Evolutionary conservation across 306 rosid species (phyloP), one percentile per base, ranked within the genome.

Genomic region (Rosa multiflora): DNA sequence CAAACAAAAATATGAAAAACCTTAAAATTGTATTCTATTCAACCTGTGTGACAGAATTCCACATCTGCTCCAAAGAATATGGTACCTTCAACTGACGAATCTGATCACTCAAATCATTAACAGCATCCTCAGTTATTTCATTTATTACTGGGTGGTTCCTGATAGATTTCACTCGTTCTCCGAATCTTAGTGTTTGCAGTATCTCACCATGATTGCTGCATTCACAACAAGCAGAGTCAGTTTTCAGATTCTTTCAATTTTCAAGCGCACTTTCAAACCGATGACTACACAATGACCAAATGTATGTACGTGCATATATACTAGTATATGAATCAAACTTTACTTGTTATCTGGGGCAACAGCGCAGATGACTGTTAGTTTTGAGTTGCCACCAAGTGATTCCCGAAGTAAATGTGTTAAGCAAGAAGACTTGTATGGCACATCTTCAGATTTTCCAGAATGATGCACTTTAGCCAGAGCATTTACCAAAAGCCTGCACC

Each of bases 331-430:
- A 39, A 56, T 70, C 26, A 5, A 63, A 40, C 5, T 15, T 62
- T 49, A 15, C 99, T 77, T 90, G 88, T 87, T 83, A 79, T 96
- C 88, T 5, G 87, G 91, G 59, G 86, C 85, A 85, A 93, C 78
- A 64, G 96, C 91, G 71, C 98, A 96, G 47, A 93, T 88, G 53
- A 96, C 89, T 46, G 93, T 91, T 78, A 96, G 91, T 85, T 85
- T 96, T 61, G 96, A 89, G 87, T 93, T 96, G 81, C 98, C 98
- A 63, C 98, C 99, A 53, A 96, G 85, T 52, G 97, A 86, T 78
- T 93, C 99, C 68, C 81, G 83, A 64, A 95, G 78, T 79, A 95
- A 79, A 71, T 85, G 88, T 5, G 98, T 89, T 89, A 95, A 91
- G 83, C 94, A 95, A 61, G 93, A 93, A 62, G 81, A 80, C 80